Conservation (phyloP, 305 asterid species). For the Caryopteris hybrid region DNA sequence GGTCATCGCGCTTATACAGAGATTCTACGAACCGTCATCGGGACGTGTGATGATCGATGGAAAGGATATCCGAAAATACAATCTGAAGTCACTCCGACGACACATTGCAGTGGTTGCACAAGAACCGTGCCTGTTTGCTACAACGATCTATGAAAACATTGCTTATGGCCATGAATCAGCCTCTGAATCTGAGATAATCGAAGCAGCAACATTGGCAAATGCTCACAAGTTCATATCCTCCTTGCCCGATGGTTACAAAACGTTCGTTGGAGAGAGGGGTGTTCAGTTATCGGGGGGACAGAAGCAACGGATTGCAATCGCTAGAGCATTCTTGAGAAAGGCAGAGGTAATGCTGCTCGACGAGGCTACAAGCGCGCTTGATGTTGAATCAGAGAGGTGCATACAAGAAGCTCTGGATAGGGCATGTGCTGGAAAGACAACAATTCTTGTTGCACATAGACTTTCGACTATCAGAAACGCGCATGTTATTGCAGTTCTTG, state of each 20-base stretch:
- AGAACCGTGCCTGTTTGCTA: constrained; percentile 79
- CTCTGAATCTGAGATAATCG: constrained; percentile 62
- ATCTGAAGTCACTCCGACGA: constrained; percentile 55
- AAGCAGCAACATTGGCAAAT: constrained; percentile 72
- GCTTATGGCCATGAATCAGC: constrained; percentile 72
- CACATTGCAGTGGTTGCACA: constrained; percentile 76
- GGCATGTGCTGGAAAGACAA: constrained; percentile 66
- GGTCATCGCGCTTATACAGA: constrained; percentile 50
- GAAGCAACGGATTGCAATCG: constrained; percentile 79
- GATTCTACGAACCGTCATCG: constrained; percentile 76
- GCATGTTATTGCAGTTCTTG: constrained; percentile 70
- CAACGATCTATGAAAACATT: constrained; percentile 69
- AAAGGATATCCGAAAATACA: constrained; percentile 71
- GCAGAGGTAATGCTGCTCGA: constrained; percentile 72
- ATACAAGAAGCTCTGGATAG: constrained; percentile 79
- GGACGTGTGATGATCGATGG: constrained; percentile 77
- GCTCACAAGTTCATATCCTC: constrained; percentile 75
- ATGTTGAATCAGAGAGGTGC: constrained; percentile 73
- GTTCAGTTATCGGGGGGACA: constrained; percentile 81
- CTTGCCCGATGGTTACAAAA: constrained; percentile 69
- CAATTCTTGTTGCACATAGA: constrained; percentile 73
- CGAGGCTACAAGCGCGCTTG: constrained; percentile 90
- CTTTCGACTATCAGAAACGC: constrained; percentile 72
- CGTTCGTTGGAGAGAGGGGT: constrained; percentile 77
- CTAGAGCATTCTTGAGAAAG: constrained; percentile 69